These are phyloP conservation scores for Corylus americana DNA, from an alignment of 306 rosid genomes.

Conservation along the genomic window DNA sequence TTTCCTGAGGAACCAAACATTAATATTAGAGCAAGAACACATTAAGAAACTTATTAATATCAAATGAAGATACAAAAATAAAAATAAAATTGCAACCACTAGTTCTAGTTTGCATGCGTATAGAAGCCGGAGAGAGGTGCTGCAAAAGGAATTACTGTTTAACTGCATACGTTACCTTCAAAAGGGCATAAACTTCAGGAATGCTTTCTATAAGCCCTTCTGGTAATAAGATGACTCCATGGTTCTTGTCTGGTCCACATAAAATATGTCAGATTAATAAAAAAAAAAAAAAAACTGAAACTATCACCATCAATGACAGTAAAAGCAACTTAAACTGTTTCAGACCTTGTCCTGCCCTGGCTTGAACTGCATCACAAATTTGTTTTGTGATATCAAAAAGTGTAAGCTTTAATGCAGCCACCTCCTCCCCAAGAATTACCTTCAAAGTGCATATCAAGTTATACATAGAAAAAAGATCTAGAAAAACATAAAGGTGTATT, in stretches of 20 bases:
- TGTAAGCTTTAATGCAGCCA: conserved; percentile 93
- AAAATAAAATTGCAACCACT: neutral
- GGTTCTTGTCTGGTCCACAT: conserved; percentile 73
- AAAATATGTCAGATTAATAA: conserved; percentile 16
- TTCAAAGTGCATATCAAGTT: conserved; percentile 32
- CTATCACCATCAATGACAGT: neutral
- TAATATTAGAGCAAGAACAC: conserved; percentile 8
- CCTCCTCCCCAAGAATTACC: conserved; percentile 98
- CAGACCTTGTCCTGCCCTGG: conserved; percentile 88
- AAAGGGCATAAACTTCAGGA: conserved; percentile 94
- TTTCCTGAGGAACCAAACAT: conserved; percentile 65
- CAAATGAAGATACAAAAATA: neutral
- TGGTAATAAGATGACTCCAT: conserved; percentile 90
- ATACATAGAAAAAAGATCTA: conserved; percentile 7
- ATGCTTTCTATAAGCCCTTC: conserved; percentile 99
- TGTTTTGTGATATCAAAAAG: conserved; percentile 81
- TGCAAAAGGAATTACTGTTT: neutral
- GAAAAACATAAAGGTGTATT: neutral
- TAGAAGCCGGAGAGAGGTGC: neutral
- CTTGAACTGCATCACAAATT: conserved; percentile 89
- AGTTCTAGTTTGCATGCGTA: neutral
- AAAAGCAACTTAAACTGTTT: conserved; percentile 26
- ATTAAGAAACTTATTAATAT: neutral
- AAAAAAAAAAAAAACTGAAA: neutral
- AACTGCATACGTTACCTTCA: conserved; percentile 56